Evolutionary conservation across 495 filamentous ascomycete species (phyloP), one percentile per base, ranked within the genome.

Genomic region (Aspergillus homomorphus): DNA sequence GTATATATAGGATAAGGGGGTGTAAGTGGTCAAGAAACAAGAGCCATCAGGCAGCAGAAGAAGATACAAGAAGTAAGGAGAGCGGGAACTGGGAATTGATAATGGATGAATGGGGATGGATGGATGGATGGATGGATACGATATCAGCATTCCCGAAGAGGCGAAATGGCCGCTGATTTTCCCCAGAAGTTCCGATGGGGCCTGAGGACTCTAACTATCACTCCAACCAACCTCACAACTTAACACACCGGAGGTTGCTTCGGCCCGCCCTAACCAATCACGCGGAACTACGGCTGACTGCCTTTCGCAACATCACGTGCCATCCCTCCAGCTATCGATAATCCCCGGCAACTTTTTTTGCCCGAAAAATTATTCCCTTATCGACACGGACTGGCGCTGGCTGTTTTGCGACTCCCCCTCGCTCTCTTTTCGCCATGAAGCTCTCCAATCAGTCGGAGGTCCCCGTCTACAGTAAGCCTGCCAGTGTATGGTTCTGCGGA

Each of bases 401-500:
- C 43, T 16, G 22, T 20, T 6, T 16, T 51, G n/a, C 45, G 38
- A 48, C 45, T 51, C 45, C 43, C 42, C 16, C 22, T 9, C 43
- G 23, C 20, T 33, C 44, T 51, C 53, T 61, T 68, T 51, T 51
- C 48, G 48, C 48, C 56, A 96, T 96, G 92, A 93, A 92, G 80
- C 80, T 96, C 67, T 89, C 89, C 23, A 93, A 89, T 62, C 87
- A 90, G 56, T 91, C 91, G 49, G 82, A 88, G 44, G 89, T 98
- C 46, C 91, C 93, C 4, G 93, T 98, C 8, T 98, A 99, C 68
- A 99, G 33, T 38, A 12, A 38, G 33, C 12, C 15, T 38, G n/a
- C n/a, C n/a, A n/a, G n/a, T n/a, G n/a, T 7, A 14, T 12, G 2
- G 2, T 12, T 38, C 26, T 12, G 15, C 2, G 15, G 15, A 38